Evolutionary conservation across 2,329 filamentous ascomycete species (phyloP), one percentile per base, ranked within the genome.

Genomic region (Pseudocercospora musae): DNA sequence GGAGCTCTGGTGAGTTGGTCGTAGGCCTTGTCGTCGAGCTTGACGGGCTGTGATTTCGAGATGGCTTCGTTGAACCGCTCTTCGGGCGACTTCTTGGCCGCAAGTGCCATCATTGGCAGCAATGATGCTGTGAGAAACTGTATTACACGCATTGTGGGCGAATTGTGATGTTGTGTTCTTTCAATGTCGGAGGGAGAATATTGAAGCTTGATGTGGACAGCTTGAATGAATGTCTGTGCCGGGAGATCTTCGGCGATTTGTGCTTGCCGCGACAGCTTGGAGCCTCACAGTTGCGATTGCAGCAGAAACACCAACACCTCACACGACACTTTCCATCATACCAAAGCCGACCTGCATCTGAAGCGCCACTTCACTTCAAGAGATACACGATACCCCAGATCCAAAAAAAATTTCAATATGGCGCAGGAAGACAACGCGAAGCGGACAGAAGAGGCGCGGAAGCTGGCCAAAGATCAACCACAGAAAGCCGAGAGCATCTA

Each of bases 361-460:
- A 23, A 27, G 48, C 48, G 48, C 11, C 48, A 20, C 21, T 29
- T 8, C 25, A 18, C 4, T 29, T 27, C 15, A 3, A 27, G 4
- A 5, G n/a, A 31, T 25, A 52, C 4, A n/a, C n/a, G n/a, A n/a
- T n/a, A n/a, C n/a, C n/a, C n/a, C n/a, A 23, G 2, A 33, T 33
- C 31, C 15, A 18, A 29, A 2, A n/a, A 13, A 21, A 11, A 13
- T 4, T 23, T 4, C 48, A 76, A 66, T 66, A 83, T 84, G 82
- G 81, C 81, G 66, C 76, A 78, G 65, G 69, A 77, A 65, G 81
- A 84, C 68, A 82, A 81, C 69, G 81, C 83, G 70, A 81, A 84
- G 76, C 84, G 89, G 82, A 88, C 97, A 84, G 87, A 89, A 79
- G 92, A 97, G 85, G 94, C 92, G 77, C 89, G 94, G 84, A 88